phyloP scores from a whole-genome alignment of 805 yeast species.

The Yamadazyma philogaea region DNA sequence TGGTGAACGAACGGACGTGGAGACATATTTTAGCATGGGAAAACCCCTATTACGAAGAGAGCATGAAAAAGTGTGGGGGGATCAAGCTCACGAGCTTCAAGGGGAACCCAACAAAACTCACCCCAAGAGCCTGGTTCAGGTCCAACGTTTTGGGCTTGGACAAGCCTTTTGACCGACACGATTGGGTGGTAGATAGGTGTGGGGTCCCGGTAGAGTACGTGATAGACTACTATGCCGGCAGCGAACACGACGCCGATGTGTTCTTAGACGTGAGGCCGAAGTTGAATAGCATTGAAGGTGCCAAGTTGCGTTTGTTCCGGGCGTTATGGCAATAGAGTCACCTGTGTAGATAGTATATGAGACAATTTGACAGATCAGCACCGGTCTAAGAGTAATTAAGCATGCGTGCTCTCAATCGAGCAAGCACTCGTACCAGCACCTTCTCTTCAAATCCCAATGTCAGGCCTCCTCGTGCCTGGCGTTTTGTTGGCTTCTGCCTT shows the following conservation, averaged over 20 bases:
- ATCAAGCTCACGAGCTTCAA: constrained; percentile 79
- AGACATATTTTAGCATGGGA: constrained; percentile 82
- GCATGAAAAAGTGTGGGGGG: constrained; percentile 64
- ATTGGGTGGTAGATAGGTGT: constrained; percentile 86
- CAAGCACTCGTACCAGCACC: too few relatives aligned
- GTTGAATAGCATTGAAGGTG: constrained; percentile 75
- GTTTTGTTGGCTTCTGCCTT: background rate
- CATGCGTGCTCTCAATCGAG: too few relatives aligned
- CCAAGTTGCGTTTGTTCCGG: constrained; percentile 60
- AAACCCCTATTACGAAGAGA: constrained; percentile 48
- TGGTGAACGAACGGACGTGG: constrained; percentile 95
- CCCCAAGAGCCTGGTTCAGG: constrained; percentile 79
- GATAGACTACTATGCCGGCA: constrained; percentile 77
- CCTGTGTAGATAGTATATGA: background rate
- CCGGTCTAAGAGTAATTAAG: too few relatives aligned
- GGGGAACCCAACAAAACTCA: constrained; percentile 80
- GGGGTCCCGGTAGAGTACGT: constrained; percentile 84
- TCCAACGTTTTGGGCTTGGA: constrained; percentile 64
- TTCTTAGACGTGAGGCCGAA: constrained; percentile 92
- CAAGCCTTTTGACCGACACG: constrained; percentile 93
- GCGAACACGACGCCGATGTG: constrained; percentile 52
- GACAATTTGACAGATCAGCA: too few relatives aligned
- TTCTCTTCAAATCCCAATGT: too few relatives aligned
- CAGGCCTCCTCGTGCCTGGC: background rate
- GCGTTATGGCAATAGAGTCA: constrained; percentile 31